A percentile compares a stretch with the other conserved stretches of the same genome.
phyloP scores from a whole-genome alignment of 2,329 filamentous ascomycete species.

The Cyphellophora attinorum region DNA sequence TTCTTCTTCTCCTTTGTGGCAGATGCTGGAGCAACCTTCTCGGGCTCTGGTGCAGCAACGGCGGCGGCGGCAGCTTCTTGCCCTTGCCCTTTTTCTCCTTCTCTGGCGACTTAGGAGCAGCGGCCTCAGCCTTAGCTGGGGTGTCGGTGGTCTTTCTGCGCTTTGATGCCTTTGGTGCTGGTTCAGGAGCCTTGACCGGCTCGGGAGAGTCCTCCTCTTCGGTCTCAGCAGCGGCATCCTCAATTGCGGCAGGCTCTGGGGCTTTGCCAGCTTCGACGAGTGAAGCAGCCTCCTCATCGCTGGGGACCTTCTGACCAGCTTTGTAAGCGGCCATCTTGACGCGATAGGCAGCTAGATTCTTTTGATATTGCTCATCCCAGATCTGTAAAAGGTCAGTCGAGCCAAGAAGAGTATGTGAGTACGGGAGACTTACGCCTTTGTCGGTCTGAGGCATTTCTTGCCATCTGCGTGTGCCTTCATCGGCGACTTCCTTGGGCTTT shows the following conservation, averaged over 20 bases:
- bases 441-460: slow-evolving; percentile 62
- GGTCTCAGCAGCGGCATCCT: slow-evolving; percentile 24
- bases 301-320: slow-evolving; percentile 34
- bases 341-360: slow-evolving; percentile 48
- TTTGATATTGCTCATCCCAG: slow-evolving; percentile 49
- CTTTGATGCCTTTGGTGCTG: slow-evolving; percentile 29
- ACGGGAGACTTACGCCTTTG: slow-evolving; percentile 57
- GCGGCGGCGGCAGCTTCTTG: slow-evolving; percentile 31
- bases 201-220: slow-evolving; percentile 26
- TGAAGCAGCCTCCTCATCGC: slow-evolving; percentile 35
- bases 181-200: slow-evolving; percentile 32
- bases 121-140: slow-evolving; percentile 27
- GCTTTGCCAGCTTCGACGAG: slow-evolving; percentile 29
- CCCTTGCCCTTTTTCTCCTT: slow-evolving; percentile 36
- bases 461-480: slow-evolving; percentile 82
- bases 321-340: slow-evolving; percentile 48
- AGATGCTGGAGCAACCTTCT: slow-evolving; percentile 2
- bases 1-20: slow-evolving; percentile 18
- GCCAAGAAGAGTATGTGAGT: too few species aligned
- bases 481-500: slow-evolving; percentile 77
- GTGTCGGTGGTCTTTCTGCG: slow-evolving; percentile 33
- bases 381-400: slow-evolving; percentile 26
- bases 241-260: slow-evolving; percentile 23
- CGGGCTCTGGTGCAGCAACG: slow-evolving; percentile 3
- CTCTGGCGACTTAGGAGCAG: slow-evolving; percentile 23